A percentile compares a stretch with the other conserved stretches of the same genome.
Conservation (phyloP, 2,329 filamentous ascomycete genomes). For the Coniochaeta sp. region DNA sequence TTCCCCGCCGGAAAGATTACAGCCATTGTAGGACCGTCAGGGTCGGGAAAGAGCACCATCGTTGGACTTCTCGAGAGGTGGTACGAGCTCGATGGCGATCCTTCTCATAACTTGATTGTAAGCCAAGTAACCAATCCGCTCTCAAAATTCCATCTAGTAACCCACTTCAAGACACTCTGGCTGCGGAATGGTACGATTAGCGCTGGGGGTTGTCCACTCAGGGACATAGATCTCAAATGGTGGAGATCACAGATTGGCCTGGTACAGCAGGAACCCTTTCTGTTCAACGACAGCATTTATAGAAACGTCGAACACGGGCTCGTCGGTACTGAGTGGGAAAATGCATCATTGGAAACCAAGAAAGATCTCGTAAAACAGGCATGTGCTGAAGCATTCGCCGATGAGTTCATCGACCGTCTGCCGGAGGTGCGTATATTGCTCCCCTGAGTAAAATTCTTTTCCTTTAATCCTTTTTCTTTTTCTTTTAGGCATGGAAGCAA, state of each 20-base stretch:
- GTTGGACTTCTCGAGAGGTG: constrained; percentile 63
- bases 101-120: not conserved
- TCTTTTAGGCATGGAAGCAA: not conserved
- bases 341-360: constrained; percentile 31
- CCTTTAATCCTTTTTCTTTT: no score
- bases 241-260: constrained; percentile 38
- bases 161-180: constrained; percentile 9
- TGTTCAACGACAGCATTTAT: constrained; percentile 40
- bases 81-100: constrained; percentile 52
- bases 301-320: constrained; percentile 48
- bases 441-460: no score
- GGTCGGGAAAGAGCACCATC: constrained; percentile 77
- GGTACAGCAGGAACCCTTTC: constrained; percentile 30
- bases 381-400: constrained; percentile 60
- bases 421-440: constrained; percentile 39
- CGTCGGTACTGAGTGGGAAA: constrained; percentile 30
- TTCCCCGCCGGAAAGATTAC: constrained; percentile 64
- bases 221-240: constrained; percentile 56
- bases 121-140: not conserved
- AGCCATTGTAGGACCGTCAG: constrained; percentile 73
- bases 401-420: constrained; percentile 60
- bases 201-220: constrained; percentile 15
- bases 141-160: not conserved
- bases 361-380: constrained; percentile 53
- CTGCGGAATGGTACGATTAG: constrained; percentile 17